phyloP scores from a whole-genome alignment of 331 rosid genomes.

The Quercus tomentella region DNA sequence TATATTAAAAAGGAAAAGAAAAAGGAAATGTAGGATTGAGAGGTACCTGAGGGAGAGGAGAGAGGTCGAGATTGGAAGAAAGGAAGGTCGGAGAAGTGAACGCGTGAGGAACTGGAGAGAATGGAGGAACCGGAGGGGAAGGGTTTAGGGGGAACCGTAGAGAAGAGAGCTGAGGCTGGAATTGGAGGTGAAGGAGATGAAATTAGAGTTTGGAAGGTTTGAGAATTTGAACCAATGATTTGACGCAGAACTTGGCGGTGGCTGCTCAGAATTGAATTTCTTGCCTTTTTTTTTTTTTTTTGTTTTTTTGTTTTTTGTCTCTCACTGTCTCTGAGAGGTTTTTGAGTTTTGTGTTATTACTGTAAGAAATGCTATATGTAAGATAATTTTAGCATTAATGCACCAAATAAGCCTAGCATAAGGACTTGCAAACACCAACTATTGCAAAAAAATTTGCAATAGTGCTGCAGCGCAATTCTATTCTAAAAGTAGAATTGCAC shows the following conservation, averaged over 20 bases:
- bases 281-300: not conserved
- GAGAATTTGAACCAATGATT: not conserved
- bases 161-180: not conserved
- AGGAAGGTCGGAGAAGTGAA: conserved; percentile 12
- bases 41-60: conserved; percentile 47
- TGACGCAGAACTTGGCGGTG: not conserved
- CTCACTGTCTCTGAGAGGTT: not conserved
- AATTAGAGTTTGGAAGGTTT: not conserved
- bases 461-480: no score
- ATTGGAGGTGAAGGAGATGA: not conserved
- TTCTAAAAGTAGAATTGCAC: no score
- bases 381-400: no score
- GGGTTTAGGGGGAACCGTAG: conserved; percentile 9
- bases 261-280: not conserved
- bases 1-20: not conserved
- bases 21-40: not conserved
- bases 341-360: not conserved
- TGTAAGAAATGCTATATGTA: no score
- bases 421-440: no score
- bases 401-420: no score
- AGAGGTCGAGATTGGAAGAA: conserved; percentile 30
- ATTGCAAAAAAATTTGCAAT: no score
- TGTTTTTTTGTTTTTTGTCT: not conserved
- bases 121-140: conserved; percentile 14
- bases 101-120: conserved; percentile 1